Conservation (phyloP, 169 alveolate species). For the Eimeria falciformis region DNA sequence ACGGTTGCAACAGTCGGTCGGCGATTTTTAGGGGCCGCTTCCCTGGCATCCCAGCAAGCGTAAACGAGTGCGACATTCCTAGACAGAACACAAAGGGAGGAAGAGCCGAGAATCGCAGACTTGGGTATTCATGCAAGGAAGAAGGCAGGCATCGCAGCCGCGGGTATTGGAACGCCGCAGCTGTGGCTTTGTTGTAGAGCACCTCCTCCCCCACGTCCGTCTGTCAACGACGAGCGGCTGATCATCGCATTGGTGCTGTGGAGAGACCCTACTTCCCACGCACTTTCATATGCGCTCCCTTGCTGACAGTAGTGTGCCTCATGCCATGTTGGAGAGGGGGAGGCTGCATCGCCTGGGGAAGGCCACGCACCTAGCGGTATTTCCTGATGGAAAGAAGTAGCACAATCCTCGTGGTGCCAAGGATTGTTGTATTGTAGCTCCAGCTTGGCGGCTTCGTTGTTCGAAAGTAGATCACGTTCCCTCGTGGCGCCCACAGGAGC, state of each 20-base stretch:
- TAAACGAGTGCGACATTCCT: no score
- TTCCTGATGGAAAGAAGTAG: constrained; percentile 41
- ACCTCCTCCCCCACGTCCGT: neutral
- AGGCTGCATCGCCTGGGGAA: neutral
- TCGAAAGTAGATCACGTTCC: neutral
- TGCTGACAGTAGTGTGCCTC: neutral
- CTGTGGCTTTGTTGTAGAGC: neutral
- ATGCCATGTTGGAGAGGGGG: neutral
- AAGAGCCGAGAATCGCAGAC: no score
- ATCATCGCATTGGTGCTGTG: neutral
- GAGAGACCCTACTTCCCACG: neutral
- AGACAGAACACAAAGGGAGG: no score
- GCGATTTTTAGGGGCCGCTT: no score
- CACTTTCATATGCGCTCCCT: neutral
- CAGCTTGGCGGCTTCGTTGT: neutral
- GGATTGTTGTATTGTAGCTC: neutral
- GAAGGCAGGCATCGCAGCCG: constrained; percentile 56
- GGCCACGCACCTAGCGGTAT: constrained; percentile 51
- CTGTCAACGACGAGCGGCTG: neutral
- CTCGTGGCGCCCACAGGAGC: neutral
- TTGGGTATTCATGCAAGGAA: neutral
- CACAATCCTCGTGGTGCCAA: constrained; percentile 7
- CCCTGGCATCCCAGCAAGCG: no score
- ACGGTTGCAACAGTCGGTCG: no score
- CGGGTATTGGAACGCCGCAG: neutral